A percentile compares a stretch with the other conserved stretches of the same genome.
These are phyloP conservation scores for Diutina mesorugosa DNA, from an alignment of 1,139 yeast species.

Conservation along the genomic window DNA sequence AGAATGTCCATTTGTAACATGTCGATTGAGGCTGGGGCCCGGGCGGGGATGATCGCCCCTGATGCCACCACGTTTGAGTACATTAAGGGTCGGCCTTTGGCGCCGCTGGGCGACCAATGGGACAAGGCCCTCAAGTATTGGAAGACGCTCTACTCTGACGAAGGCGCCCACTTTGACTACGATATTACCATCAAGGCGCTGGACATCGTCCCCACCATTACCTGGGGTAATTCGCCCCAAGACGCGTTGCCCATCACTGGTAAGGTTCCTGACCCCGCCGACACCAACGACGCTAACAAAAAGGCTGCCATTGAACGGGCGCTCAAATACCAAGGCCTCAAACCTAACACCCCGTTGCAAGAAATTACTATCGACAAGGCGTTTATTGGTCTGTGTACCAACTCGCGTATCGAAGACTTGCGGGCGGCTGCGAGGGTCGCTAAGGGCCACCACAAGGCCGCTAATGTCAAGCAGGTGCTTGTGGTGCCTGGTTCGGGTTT, in stretches of 20 bases:
- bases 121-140: conserved; percentile 87
- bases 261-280: conserved; percentile 77
- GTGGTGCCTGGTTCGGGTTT: conserved; percentile 97
- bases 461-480: conserved; percentile 65
- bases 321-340: conserved; percentile 80
- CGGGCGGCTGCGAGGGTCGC: conserved; percentile 92
- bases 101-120: conserved; percentile 91
- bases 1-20: conserved; percentile 98
- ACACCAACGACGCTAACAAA: conserved; percentile 58
- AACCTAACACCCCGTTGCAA: conserved; percentile 67
- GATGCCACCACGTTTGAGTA: conserved; percentile 81
- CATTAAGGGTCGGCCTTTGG: conserved; percentile 85
- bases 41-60: conserved; percentile 98
- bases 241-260: conserved; percentile 94
- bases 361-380: conserved; percentile 78
- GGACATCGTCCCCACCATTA: conserved; percentile 88
- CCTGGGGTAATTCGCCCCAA: conserved; percentile 99
- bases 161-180: conserved; percentile 78
- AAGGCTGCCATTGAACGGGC: conserved; percentile 86
- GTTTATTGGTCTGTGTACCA: conserved; percentile 96
- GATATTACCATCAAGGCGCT: conserved; percentile 72
- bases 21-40: conserved; percentile 98
- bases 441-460: conserved; percentile 81
- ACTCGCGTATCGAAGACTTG: conserved; percentile 93
- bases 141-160: conserved; percentile 78